These are phyloP conservation scores for Hyaloscypha variabilis DNA, from an alignment of 495 filamentous ascomycete genomes.

Conservation along the genomic window DNA sequence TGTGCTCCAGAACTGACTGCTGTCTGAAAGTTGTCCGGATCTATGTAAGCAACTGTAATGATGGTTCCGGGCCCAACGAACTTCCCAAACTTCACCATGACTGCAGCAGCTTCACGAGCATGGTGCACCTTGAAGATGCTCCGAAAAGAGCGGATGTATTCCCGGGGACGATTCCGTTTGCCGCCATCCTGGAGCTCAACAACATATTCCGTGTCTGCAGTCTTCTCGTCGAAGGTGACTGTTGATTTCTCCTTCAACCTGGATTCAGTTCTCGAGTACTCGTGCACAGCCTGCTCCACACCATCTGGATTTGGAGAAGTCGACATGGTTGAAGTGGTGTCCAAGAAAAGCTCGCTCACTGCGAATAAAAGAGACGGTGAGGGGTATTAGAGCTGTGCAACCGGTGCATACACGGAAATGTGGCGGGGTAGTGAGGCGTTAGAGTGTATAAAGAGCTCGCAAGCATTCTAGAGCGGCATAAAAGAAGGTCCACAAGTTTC, in stretches of 20 bases:
- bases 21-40: slow-evolving; percentile 85
- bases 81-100: slow-evolving; percentile 13
- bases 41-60: slow-evolving; percentile 54
- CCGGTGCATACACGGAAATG: background rate
- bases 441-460: background rate
- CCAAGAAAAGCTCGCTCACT: background rate
- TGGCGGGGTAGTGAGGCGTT: background rate
- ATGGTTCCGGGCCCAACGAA: slow-evolving; percentile 22
- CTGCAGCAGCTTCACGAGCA: background rate
- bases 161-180: background rate
- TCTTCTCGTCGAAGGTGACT: background rate
- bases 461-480: background rate
- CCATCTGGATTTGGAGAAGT: background rate
- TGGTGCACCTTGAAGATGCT: background rate
- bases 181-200: background rate
- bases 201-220: background rate
- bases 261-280: background rate
- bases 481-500: background rate
- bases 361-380: background rate
- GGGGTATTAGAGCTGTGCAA: background rate
- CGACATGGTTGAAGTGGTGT: background rate
- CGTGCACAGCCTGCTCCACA: background rate
- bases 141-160: background rate
- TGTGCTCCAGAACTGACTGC: slow-evolving; percentile 71
- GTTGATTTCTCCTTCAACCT: background rate